Conservation (phyloP, 2,329 filamentous ascomycete species). For the Colletotrichum nymphaeae region DNA sequence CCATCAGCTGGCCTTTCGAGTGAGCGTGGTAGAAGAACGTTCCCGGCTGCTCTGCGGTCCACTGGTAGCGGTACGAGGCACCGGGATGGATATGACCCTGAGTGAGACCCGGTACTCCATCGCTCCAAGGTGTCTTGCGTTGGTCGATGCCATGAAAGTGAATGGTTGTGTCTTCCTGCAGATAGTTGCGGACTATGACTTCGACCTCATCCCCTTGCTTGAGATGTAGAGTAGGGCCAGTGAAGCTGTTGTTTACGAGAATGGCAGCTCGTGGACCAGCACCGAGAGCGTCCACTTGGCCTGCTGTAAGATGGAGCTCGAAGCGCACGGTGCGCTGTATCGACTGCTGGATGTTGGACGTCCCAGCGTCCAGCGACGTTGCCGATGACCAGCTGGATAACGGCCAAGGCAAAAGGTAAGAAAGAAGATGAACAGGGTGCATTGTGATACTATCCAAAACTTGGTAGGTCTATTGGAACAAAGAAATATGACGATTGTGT, state of each 20-base stretch:
- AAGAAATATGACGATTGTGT: too few species aligned
- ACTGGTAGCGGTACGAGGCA: constrained; percentile 48
- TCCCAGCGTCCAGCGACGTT: neutral
- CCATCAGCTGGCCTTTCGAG: constrained; percentile 17
- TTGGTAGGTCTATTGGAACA: too few species aligned
- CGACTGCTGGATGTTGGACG: neutral
- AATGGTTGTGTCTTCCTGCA: constrained; percentile 43
- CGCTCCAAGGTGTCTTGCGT: constrained; percentile 52
- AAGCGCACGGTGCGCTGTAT: neutral
- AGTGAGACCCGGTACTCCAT: constrained; percentile 56
- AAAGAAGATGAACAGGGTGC: too few species aligned
- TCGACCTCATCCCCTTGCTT: constrained; percentile 37
- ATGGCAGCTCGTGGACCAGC: neutral
- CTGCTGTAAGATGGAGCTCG: constrained; percentile 8
- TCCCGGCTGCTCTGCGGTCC: constrained; percentile 28
- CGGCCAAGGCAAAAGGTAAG: neutral
- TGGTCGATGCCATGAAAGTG: constrained; percentile 42
- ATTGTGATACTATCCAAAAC: too few species aligned
- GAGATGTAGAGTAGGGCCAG: constrained; percentile 28
- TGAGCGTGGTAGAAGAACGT: constrained; percentile 31
- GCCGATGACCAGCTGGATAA: neutral
- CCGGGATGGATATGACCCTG: constrained; percentile 52
- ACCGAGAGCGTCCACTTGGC: neutral
- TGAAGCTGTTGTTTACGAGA: constrained; percentile 34
- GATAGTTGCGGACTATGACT: constrained; percentile 41